Evolutionary conservation across 768 basidiomycete species (phyloP), one percentile per base, ranked within the genome.

Genomic region (Lentinula sp.): DNA sequence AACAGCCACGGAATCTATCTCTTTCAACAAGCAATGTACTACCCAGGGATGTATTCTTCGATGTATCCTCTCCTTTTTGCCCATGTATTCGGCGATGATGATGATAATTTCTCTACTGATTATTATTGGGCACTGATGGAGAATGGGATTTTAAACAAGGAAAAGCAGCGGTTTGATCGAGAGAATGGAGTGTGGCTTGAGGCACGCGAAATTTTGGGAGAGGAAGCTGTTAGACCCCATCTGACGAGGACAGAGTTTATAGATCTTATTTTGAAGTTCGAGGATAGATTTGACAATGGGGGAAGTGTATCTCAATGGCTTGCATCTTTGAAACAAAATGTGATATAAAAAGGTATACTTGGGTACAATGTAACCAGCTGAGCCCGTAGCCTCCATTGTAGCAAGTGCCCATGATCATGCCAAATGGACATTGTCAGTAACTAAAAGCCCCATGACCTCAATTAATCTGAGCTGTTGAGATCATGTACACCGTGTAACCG

Each of bases 91-190:
- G 60, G 60, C 28, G 54, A 61, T 10, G 42, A 61, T 28, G 42
- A 61, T 28, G 60, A 61, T 16, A 32, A 54, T 45, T 61, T 61
- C 39, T 55, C 48, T 23, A 23, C 42, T 28, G 37, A 61, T 33
- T 61, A 51, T 33, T 61, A 61, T 41, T 55, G 53, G 54, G 60
- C 51, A 16, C 39, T 61, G 42, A 61, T 61, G 51, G 60, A 61
- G 42, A 39, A 56, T 18, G 60, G 60, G 6, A 36, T 61, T 16
- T 45, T 60, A 2, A 36, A 51, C 0, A 49, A 39, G 48, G 50
- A 60, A n/a, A 36, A 48, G 9, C 9, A 45, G 39, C 60, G 39
- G 28, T 61, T 61, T 48, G 54, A 61, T 2, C 20, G 18, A 54
- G 60, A 61, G 53, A 55, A 18, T n/a, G 51, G 45, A 53, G 35